Percentiles rank a stretch among this genome's conserved stretches.
Conservation (phyloP, 2,329 filamentous ascomycete genomes). For the Septoria linicola region DNA sequence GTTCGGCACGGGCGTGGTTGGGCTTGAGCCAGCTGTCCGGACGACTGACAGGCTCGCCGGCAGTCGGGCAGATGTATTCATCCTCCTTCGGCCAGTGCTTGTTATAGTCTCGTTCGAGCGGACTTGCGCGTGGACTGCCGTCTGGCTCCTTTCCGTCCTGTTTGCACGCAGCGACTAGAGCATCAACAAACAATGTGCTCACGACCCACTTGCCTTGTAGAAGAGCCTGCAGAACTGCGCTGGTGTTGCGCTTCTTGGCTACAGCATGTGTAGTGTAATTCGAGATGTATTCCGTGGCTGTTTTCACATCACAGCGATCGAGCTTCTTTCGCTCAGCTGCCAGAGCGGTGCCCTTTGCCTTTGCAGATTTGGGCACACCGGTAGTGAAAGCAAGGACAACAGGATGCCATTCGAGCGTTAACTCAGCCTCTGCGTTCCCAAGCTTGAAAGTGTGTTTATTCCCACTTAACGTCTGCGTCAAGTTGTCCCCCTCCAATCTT, state of each 20-base stretch:
- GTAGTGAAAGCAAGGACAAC: conserved; percentile 74
- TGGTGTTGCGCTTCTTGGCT: conserved; percentile 83
- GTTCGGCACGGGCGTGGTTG: conserved; percentile 60
- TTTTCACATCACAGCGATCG: conserved; percentile 86
- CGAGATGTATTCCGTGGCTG: conserved; percentile 68
- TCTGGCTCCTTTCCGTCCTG: conserved; percentile 22
- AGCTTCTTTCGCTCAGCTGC: conserved; percentile 62
- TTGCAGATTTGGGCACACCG: conserved; percentile 61
- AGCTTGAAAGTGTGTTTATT: conserved; percentile 63
- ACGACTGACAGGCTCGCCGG: conserved; percentile 71
- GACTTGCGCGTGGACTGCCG: conserved; percentile 28
- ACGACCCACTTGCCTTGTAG: conserved; percentile 80
- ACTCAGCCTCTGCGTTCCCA: conserved; percentile 56
- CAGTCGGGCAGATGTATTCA: conserved; percentile 69
- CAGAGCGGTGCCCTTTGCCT: conserved; percentile 55
- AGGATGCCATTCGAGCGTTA: conserved; percentile 64
- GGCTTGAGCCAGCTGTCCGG: conserved; percentile 66
- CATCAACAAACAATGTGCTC: conserved; percentile 68
- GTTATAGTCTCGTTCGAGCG: conserved; percentile 77
- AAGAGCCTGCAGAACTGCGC: conserved; percentile 81
- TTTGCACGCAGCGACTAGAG: conserved; percentile 62
- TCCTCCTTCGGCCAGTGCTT: conserved; percentile 73
- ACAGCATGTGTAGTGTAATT: conserved; percentile 81
- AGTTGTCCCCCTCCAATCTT: conserved; percentile 55
- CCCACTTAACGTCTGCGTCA: conserved; percentile 42